Evolutionary conservation across 2,329 filamentous ascomycete species (phyloP).

Genomic region (Epichloe sibirici): DNA sequence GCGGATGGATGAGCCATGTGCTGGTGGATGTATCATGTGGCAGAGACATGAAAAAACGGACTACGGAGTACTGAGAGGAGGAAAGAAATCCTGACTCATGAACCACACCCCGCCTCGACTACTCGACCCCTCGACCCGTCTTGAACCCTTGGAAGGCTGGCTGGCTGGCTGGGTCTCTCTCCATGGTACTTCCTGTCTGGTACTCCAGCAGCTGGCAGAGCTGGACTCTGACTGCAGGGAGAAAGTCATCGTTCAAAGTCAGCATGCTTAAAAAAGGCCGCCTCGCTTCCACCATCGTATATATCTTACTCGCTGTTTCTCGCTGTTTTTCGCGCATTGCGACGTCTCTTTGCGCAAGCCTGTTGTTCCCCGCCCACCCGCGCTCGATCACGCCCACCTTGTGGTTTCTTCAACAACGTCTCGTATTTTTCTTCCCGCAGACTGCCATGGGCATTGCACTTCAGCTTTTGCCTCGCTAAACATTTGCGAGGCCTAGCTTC

Average conservation of each 20-base stretch:
- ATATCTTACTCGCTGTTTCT: background rate
- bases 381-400: background rate
- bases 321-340: background rate
- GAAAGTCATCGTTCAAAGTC: background rate
- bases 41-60: background rate
- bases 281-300: background rate
- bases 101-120: background rate
- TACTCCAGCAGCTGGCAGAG: background rate
- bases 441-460: slow-evolving; percentile 19
- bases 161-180: too few species aligned
- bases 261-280: background rate
- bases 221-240: background rate
- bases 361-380: background rate
- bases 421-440: background rate
- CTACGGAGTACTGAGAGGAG: too few species aligned
- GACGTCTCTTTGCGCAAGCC: background rate
- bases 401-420: slow-evolving; percentile 1
- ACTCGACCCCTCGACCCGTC: background rate
- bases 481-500: slow-evolving; percentile 15
- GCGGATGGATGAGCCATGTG: background rate
- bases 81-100: background rate
- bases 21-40: background rate
- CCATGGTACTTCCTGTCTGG: background rate
- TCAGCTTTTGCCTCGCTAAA: slow-evolving; percentile 20
- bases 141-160: too few species aligned